A percentile compares a stretch with the other conserved stretches of the same genome.
These are phyloP conservation scores for Tylopilus felleus DNA, from an alignment of 768 basidiomycete genomes.

Conservation along the genomic window DNA sequence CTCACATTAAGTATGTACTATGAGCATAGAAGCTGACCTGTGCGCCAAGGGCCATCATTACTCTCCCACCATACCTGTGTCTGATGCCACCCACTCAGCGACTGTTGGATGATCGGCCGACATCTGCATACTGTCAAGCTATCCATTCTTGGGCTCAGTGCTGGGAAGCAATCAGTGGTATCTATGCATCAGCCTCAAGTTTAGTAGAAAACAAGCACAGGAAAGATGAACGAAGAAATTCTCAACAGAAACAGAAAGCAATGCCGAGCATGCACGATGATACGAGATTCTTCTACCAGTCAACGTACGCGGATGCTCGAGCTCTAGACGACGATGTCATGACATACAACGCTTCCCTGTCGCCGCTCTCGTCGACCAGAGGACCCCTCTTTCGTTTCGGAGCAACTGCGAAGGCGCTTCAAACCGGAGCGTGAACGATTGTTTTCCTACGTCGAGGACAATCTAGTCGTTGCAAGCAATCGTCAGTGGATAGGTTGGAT, in stretches of 20 bases:
- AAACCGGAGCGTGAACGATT: slow-evolving; percentile 23
- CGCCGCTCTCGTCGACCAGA: slow-evolving; percentile 56
- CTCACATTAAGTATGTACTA: too few relatives aligned
- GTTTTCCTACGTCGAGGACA: slow-evolving; percentile 6
- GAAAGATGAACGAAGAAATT: neutral
- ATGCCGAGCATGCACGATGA: too few relatives aligned
- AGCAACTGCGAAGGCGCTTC: slow-evolving; percentile 50
- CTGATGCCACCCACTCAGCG: neutral
- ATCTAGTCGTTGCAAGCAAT: neutral
- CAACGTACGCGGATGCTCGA: neutral
- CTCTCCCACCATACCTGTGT: neutral
- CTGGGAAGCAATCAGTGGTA: neutral
- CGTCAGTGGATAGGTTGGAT: neutral
- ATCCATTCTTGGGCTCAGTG: neutral
- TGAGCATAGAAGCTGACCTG: too few relatives aligned
- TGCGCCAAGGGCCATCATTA: too few relatives aligned
- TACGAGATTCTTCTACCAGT: neutral
- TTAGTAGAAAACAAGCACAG: neutral
- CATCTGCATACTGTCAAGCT: neutral
- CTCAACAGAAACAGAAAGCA: neutral
- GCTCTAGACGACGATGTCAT: slow-evolving; percentile 24
- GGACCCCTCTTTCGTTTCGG: slow-evolving; percentile 48
- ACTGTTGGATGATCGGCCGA: neutral
- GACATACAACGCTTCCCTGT: slow-evolving; percentile 45
- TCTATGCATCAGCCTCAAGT: neutral